Evolutionary conservation across 345 rosid species (phyloP).

Genomic region (Murraya koenigii): DNA sequence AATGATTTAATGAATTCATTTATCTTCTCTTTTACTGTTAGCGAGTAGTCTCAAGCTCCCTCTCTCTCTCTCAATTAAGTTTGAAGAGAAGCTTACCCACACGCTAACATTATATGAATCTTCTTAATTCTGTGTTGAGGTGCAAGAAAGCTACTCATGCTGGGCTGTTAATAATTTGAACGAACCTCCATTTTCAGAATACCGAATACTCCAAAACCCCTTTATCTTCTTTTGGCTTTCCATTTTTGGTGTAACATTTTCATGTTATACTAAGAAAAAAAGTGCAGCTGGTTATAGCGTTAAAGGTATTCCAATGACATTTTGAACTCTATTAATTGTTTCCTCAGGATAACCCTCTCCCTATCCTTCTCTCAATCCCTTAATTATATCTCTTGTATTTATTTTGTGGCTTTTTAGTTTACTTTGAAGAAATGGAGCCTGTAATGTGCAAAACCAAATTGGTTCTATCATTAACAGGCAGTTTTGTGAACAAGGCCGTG

Average conservation of each 20-base stretch:
- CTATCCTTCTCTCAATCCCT: not conserved
- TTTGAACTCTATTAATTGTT: not conserved
- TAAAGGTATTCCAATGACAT: not conserved
- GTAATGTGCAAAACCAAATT: constrained; percentile 24
- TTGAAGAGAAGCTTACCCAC: constrained; percentile 17
- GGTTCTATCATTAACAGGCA: constrained; percentile 38
- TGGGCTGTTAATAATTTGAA: not conserved
- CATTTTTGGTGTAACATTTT: not conserved
- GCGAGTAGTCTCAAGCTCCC: not conserved
- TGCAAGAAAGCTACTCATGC: constrained; percentile 5
- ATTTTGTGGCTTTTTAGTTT: not conserved
- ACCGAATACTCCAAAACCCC: not conserved
- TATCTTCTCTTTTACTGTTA: constrained; percentile 22
- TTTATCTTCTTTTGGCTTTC: constrained; percentile 2
- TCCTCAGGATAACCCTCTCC: not conserved
- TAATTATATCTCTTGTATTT: not conserved
- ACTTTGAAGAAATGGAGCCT: constrained; percentile 22
- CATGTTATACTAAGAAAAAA: constrained; percentile 5
- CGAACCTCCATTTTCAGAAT: constrained; percentile 11
- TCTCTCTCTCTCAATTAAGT: constrained; percentile 14
- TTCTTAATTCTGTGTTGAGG: not conserved
- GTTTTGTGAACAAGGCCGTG: constrained; percentile 38
- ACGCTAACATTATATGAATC: constrained; percentile 17
- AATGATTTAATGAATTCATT: constrained; percentile 44
- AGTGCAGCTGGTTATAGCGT: not conserved